phyloP scores from a whole-genome alignment of 164 flowering plant species.

The Litsea cubeba region DNA sequence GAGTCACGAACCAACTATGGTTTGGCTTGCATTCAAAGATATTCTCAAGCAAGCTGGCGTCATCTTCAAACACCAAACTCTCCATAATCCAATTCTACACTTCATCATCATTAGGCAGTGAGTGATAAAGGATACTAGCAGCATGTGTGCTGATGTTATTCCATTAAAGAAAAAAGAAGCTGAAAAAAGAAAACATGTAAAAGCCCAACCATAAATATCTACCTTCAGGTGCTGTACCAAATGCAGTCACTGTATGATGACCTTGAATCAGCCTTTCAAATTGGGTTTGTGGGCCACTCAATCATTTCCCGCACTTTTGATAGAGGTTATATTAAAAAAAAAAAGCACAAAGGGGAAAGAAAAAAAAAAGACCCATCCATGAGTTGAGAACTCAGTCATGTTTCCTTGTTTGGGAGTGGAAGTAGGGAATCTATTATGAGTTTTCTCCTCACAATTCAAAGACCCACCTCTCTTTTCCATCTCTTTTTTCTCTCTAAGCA shows the following conservation, averaged over 20 bases:
- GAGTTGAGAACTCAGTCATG: not conserved
- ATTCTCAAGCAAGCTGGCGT: not conserved
- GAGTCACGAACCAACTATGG: too few relatives aligned
- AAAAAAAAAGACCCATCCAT: not conserved
- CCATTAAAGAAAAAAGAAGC: too few relatives aligned
- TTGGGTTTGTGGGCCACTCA: conserved; percentile 6
- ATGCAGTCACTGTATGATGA: not conserved
- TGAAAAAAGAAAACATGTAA: too few relatives aligned
- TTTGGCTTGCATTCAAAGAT: not conserved
- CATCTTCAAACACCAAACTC: not conserved
- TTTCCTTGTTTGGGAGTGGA: conserved; percentile 1
- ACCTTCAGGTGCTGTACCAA: conserved; percentile 3
- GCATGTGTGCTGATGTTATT: too few relatives aligned
- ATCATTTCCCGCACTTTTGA: conserved; percentile 13
- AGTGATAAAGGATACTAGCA: too few relatives aligned
- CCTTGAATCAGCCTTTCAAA: not conserved
- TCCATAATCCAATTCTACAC: too few relatives aligned
- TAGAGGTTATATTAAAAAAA: not conserved
- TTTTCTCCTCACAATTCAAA: not conserved
- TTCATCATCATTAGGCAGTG: not conserved
- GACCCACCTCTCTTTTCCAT: too few relatives aligned
- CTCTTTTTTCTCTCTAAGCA: not conserved
- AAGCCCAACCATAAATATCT: not conserved
- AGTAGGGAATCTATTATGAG: not conserved
- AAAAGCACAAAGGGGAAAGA: not conserved